A percentile compares a stretch with the other conserved stretches of the same genome.
Evolutionary conservation across 495 filamentous ascomycete genomes (phyloP).

Genomic region (Schizothecium vesticola): DNA sequence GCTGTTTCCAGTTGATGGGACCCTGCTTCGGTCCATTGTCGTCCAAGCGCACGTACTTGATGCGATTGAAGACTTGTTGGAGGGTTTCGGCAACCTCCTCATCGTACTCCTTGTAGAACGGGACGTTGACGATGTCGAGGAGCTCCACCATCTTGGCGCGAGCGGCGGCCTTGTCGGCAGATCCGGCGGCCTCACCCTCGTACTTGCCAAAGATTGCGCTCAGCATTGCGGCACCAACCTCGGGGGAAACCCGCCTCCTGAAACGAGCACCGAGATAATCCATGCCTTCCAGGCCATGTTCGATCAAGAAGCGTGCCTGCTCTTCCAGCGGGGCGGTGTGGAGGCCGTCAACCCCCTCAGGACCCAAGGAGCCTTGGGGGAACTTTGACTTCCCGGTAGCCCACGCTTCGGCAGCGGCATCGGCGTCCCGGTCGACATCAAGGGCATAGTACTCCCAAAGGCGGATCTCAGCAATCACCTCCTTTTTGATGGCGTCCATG

Average conservation of each 20-base stretch:
- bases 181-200: conserved; percentile 42
- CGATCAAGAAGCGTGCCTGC: conserved; percentile 46
- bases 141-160: conserved; percentile 52
- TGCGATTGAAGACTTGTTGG: conserved; percentile 86
- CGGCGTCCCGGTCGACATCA: conserved; percentile 67
- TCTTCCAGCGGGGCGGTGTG: conserved; percentile 35
- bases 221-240: conserved; percentile 62
- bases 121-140: conserved; percentile 79
- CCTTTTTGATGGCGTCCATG: conserved; percentile 76
- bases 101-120: conserved; percentile 88
- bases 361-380: conserved; percentile 39
- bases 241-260: conserved; percentile 60
- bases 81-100: conserved; percentile 73
- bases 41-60: conserved; percentile 88
- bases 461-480: conserved; percentile 66
- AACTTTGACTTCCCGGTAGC: conserved; percentile 46
- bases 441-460: conserved; percentile 94
- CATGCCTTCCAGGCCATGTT: conserved; percentile 59
- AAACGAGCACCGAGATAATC: conserved; percentile 76
- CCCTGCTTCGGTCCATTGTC: conserved; percentile 87
- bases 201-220: conserved; percentile 64
- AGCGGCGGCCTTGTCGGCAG: conserved; percentile 40
- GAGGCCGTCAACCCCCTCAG: conserved; percentile 43
- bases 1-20: conserved; percentile 64
- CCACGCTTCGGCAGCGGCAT: conserved; percentile 68